Base-by-base conservation (phyloP, 495 filamentous ascomycete species). In the Lepraria neglecta region DNA sequence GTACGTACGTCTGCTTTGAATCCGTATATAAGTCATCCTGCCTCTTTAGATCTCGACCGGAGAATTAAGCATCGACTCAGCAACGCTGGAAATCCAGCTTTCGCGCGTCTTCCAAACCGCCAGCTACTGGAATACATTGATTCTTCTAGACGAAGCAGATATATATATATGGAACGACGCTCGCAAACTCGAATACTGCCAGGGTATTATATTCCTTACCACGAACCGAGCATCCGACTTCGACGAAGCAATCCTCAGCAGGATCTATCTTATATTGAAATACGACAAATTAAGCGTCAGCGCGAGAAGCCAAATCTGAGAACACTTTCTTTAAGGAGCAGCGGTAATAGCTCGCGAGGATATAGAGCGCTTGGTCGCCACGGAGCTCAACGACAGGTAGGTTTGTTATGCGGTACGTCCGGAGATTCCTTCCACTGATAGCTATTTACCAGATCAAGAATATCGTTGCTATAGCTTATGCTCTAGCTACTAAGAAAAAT, bases 171-270 rank as follows among this genome's bases (percentile, higher is more conserved):
- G n/a, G 69, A 69, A 45, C 24, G 56, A 35, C 60, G 65, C 44
- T 66, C 71, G 80, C n/a, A 78, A 77, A 65, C 68, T 84, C 3
- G 80, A 84, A 69, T 82, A 83, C 65, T 83, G 75, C 55, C 65
- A 77, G 44, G 68, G 72, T 50, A 50, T 73, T 12, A 62, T 74
- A 28, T 72, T 72, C 64, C 59, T 73, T 17, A 74, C 71, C 31
- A 65, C 68, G 10, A 74, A 73, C 46, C 63, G 63, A 51, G 60
- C 56, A 44, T 66, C 64, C 19, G 28, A 70, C 33, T 67, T 72
- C 67, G 75, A 80, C 59, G 71, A 80, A 7, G 28, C 50, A 4
- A 56, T 56, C 38, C 53, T 47, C 15, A 47, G 45, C n/a, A 47
- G 15, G 15, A 47, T 47, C 45, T 9, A 47, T 9, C 45, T 47